phyloP scores from a whole-genome alignment of 306 rosid species.

The Citrullus colocynthis region DNA sequence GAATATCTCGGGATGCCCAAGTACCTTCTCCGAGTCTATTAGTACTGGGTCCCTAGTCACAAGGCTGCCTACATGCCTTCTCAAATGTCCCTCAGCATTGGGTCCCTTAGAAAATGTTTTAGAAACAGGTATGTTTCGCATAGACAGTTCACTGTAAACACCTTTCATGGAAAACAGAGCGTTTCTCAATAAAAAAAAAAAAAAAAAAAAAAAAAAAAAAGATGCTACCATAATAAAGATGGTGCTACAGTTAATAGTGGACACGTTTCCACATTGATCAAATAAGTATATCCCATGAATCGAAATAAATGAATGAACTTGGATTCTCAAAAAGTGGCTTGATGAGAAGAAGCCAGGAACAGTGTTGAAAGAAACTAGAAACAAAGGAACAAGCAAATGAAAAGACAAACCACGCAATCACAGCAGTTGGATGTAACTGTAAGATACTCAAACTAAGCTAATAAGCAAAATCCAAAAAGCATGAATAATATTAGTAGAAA shows the following conservation, averaged over 20 bases:
- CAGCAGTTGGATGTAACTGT: background rate
- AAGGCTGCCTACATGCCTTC: too few relatives aligned
- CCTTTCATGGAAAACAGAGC: too few relatives aligned
- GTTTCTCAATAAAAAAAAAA: too few relatives aligned
- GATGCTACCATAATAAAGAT: background rate
- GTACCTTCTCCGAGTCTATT: too few relatives aligned
- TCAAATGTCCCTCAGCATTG: too few relatives aligned
- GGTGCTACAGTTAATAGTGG: background rate
- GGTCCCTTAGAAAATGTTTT: too few relatives aligned
- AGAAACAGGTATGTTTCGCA: too few relatives aligned
- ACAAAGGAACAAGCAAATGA: background rate
- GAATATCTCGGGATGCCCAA: too few relatives aligned
- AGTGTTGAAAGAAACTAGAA: background rate
- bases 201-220: too few relatives aligned
- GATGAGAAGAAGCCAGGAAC: background rate
- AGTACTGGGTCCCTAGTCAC: too few relatives aligned
- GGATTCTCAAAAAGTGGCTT: background rate
- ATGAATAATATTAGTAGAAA: background rate
- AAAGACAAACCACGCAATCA: background rate
- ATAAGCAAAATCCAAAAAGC: background rate
- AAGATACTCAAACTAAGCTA: background rate
- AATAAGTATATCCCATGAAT: background rate
- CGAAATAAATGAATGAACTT: background rate
- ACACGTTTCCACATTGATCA: background rate
- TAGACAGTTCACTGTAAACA: too few relatives aligned